Evolutionary conservation across 2,329 filamentous ascomycete species (phyloP).

Genomic region (Curvularia lunata): DNA sequence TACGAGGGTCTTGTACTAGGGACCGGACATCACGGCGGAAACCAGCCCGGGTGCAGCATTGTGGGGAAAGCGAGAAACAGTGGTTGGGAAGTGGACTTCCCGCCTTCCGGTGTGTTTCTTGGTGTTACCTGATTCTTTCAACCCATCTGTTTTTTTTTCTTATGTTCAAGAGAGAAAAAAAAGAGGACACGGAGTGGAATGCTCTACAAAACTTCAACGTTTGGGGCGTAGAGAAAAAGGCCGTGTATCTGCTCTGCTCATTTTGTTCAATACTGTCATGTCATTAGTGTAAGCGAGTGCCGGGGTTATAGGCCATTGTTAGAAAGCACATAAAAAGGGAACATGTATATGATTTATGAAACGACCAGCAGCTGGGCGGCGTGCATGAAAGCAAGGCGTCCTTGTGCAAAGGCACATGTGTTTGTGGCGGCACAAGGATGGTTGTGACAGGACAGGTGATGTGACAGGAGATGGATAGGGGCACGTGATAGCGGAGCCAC

Average conservation of each 20-base stretch:
- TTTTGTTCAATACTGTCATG: background rate
- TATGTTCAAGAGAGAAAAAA: background rate
- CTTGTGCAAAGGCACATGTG: background rate
- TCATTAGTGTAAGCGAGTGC: background rate
- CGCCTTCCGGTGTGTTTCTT: background rate
- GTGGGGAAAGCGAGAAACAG: background rate
- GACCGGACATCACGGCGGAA: background rate
- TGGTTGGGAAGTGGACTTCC: background rate
- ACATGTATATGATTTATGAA: background rate
- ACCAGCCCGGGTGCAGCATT: background rate
- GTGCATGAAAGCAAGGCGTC: background rate
- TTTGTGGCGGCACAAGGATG: background rate
- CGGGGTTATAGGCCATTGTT: background rate
- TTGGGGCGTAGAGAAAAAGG: background rate
- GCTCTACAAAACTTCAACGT: background rate
- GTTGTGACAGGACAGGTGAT: background rate
- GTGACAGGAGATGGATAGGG: background rate
- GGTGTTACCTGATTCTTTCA: background rate
- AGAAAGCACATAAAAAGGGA: background rate
- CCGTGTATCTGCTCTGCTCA: background rate
- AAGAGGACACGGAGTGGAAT: background rate
- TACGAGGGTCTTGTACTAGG: constrained; percentile 55
- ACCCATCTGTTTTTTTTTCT: background rate
- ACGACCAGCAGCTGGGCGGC: background rate
- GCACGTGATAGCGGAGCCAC: background rate